Percentiles rank a stretch among this genome's conserved stretches.
Conservation (phyloP, 208 protist genomes). For the Acanthamoeba castellanii region DNA sequence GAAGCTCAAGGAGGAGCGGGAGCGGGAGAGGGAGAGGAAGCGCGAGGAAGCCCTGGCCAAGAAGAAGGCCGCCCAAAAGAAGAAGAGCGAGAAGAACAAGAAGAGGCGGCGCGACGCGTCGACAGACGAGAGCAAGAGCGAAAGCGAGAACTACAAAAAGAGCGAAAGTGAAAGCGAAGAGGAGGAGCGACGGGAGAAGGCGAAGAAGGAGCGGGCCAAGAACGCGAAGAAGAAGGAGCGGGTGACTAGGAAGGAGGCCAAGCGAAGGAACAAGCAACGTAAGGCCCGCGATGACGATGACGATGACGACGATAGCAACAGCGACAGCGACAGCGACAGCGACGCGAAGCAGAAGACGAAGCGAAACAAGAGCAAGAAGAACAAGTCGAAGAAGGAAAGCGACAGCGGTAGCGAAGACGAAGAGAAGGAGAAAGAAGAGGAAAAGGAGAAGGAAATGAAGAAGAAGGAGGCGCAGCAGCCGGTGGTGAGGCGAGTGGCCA, state of each 20-base stretch:
- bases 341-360: not conserved
- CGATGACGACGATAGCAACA: not conserved
- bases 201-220: not conserved
- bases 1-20: not conserved
- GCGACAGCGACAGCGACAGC: not conserved
- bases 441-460: not conserved
- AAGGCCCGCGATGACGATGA: not conserved
- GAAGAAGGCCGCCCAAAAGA: conserved; percentile 11
- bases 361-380: not conserved
- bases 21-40: conserved; percentile 51
- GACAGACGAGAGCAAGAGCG: not conserved
- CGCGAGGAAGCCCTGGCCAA: not conserved
- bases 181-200: not conserved
- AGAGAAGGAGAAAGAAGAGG: not conserved
- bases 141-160: not conserved
- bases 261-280: not conserved
- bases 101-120: not conserved
- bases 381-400: not conserved
- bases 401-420: not conserved
- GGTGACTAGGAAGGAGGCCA: not conserved
- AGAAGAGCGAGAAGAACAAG: not conserved
- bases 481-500: conserved; percentile 9
- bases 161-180: not conserved
- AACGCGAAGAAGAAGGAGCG: not conserved
- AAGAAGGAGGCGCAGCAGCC: not conserved